Conservation (phyloP, 148 eudicot genomes). For the Talinum fruticosum region DNA sequence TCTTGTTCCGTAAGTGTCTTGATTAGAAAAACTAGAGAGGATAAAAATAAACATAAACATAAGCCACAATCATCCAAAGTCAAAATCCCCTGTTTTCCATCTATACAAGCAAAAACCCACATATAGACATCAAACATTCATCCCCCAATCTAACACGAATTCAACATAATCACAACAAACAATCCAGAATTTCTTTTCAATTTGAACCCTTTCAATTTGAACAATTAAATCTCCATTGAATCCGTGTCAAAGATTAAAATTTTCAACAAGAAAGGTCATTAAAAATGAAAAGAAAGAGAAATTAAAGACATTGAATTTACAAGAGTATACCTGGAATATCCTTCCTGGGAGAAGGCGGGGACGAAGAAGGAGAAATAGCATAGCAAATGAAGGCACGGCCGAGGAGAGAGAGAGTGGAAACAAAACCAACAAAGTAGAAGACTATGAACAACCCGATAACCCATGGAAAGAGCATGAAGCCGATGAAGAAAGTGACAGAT, state of each 20-base stretch:
- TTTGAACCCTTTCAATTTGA: not conserved
- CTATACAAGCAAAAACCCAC: not conserved
- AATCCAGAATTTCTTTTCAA: not conserved
- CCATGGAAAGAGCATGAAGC: conserved; percentile 93
- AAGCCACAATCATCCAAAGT: not conserved
- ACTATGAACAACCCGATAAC: conserved; percentile 76
- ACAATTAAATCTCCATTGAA: not conserved
- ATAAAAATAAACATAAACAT: not conserved
- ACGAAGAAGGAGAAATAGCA: conserved; percentile 18
- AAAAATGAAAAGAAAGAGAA: not conserved
- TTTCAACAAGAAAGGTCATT: not conserved
- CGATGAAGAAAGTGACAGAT: conserved; percentile 82
- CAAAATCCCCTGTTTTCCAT: not conserved
- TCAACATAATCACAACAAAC: not conserved
- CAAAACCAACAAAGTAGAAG: conserved; percentile 79
- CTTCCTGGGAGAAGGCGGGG: conserved; percentile 40
- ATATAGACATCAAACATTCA: not conserved
- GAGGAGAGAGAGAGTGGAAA: conserved; percentile 59
- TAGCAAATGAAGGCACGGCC: conserved; percentile 65
- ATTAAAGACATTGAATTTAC: not conserved
- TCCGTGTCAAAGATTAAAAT: not conserved
- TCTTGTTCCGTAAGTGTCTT: no score
- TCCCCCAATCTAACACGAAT: not conserved
- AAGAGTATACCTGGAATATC: conserved; percentile 48
- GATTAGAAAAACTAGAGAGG: not conserved